A percentile compares a stretch with the other conserved stretches of the same genome.
Evolutionary conservation across 2,329 filamentous ascomycete genomes (phyloP).

Genomic region (Hysterium pulicare): DNA sequence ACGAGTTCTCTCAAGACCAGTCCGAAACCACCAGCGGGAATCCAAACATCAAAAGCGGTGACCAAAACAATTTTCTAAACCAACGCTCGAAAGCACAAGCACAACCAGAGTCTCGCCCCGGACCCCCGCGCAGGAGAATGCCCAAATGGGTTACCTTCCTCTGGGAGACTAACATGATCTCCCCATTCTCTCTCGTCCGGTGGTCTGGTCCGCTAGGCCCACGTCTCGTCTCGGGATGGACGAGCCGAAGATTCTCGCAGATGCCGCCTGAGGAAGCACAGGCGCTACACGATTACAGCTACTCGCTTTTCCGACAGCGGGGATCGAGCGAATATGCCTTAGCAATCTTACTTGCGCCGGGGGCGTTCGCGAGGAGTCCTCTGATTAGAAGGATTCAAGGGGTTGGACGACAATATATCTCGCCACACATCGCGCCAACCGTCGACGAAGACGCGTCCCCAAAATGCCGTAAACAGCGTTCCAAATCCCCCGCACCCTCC

Average conservation of each 20-base stretch:
- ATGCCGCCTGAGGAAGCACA: constrained; percentile 76
- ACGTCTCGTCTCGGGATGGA: constrained; percentile 92
- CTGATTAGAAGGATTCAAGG: constrained; percentile 82
- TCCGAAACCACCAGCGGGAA: constrained; percentile 67
- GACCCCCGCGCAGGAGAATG: constrained; percentile 58
- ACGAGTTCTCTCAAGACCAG: constrained; percentile 78
- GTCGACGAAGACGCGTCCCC: constrained; percentile 24
- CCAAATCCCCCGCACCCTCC: constrained; percentile 14
- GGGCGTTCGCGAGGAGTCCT: constrained; percentile 84
- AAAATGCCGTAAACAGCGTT: constrained; percentile 7
- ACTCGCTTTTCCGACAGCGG: constrained; percentile 86
- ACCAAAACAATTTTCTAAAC: constrained; percentile 56
- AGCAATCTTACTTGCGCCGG: constrained; percentile 87
- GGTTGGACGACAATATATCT: constrained; percentile 69
- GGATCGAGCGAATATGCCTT: constrained; percentile 93
- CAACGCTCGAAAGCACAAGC: constrained; percentile 43
- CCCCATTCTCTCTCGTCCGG: constrained; percentile 86
- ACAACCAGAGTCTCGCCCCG: constrained; percentile 11
- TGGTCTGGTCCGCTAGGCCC: constrained; percentile 87
- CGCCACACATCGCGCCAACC: constrained; percentile 18
- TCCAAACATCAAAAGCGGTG: constrained; percentile 54
- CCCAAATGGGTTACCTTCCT: constrained; percentile 88
- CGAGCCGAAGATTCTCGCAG: constrained; percentile 85
- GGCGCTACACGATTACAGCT: constrained; percentile 88
- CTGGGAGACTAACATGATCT: constrained; percentile 90